phyloP scores from a whole-genome alignment of 2,329 filamentous ascomycete genomes.

The Fusarium tanahbumbuense region DNA sequence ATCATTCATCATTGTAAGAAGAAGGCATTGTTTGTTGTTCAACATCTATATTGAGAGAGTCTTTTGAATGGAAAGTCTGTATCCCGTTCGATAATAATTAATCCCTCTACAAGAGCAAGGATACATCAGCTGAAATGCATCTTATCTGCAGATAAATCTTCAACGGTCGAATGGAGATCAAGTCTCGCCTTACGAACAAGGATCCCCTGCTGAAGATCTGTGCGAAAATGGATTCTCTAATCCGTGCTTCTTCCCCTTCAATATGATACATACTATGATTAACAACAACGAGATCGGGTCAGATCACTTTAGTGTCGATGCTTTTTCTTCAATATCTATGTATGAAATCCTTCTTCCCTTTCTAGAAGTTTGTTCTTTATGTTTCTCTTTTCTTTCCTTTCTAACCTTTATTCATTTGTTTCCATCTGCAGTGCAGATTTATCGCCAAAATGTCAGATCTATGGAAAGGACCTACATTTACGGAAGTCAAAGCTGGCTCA shows the following conservation, averaged over 20 bases:
- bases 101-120: neutral
- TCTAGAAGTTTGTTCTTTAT: neutral
- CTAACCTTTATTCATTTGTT: too few relatives aligned
- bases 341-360: neutral
- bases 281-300: conserved; percentile 5
- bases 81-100: neutral
- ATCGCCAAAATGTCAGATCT: conserved; percentile 33
- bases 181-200: conserved; percentile 2
- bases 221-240: conserved; percentile 20
- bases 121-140: neutral
- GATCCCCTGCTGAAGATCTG: conserved; percentile 31
- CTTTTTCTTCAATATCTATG: conserved; percentile 33
- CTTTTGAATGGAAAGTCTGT: neutral
- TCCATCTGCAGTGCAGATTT: neutral
- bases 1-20: neutral
- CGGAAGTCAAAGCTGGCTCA: conserved; percentile 18
- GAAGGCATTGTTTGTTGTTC: neutral
- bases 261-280: conserved; percentile 5
- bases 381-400: neutral
- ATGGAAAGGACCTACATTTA: conserved; percentile 30
- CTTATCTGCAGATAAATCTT: neutral
- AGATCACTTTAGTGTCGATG: conserved; percentile 28
- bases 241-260: conserved; percentile 25
- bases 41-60: neutral
- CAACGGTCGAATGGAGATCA: conserved; percentile 3